Percentiles rank a stretch among this genome's conserved stretches.
These are phyloP conservation scores for Colletotrichum tropicicola DNA, from an alignment of 2,329 filamentous ascomycete genomes.

Conservation along the genomic window DNA sequence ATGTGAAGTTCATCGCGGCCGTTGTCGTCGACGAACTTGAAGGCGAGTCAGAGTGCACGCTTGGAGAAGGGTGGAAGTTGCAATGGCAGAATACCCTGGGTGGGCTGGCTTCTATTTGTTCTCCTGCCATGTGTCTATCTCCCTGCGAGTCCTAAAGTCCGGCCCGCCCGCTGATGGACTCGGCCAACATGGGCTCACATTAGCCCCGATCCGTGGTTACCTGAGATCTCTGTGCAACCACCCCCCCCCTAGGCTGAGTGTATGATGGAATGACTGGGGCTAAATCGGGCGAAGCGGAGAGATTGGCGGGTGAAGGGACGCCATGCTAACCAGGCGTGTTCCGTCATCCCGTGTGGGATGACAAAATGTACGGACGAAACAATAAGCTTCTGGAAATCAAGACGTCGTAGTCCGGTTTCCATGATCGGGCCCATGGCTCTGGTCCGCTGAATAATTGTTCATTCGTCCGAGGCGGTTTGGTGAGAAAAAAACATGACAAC, in stretches of 20 bases:
- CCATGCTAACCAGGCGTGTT: not conserved
- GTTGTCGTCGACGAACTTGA: not conserved
- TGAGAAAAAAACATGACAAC: not conserved
- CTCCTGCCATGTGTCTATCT: not conserved
- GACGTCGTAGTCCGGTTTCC: not conserved
- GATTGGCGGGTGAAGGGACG: not conserved
- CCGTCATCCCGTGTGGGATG: slow-evolving; percentile 1
- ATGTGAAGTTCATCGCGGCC: slow-evolving; percentile 1
- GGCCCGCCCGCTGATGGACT: not conserved
- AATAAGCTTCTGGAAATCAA: not conserved
- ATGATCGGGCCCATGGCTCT: not conserved
- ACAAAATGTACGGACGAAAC: not conserved
- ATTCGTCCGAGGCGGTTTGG: not conserved
- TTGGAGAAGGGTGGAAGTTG: not conserved
- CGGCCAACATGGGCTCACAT: slow-evolving; percentile 1
- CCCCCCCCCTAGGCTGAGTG: not conserved
- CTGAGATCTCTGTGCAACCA: slow-evolving; percentile 9
- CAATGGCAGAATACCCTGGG: not conserved
- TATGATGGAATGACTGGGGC: not conserved
- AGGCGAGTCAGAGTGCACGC: not conserved
- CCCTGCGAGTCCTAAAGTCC: not conserved
- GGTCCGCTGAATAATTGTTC: slow-evolving; percentile 9
- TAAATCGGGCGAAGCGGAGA: not conserved
- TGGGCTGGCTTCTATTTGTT: not conserved
- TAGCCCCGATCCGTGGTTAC: slow-evolving; percentile 4